phyloP scores from a whole-genome alignment of 805 yeast species.

The Saturnispora silvae region DNA sequence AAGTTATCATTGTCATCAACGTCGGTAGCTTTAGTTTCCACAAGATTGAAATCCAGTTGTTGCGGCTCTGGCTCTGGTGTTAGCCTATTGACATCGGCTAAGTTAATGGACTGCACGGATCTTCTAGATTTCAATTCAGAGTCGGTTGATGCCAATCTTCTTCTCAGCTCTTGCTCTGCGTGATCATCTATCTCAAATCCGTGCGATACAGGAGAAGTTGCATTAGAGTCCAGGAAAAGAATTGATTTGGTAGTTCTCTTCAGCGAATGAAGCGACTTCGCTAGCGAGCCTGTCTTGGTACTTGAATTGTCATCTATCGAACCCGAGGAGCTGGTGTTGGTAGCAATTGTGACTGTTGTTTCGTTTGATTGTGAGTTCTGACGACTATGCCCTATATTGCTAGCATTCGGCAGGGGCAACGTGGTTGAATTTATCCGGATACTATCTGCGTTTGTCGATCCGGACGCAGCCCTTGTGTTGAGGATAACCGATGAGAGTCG shows the following conservation, averaged over 20 bases:
- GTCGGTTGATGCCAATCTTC: not conserved
- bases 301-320: slow-evolving; percentile 9
- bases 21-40: not conserved
- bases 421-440: no score
- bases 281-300: slow-evolving; percentile 6
- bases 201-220: slow-evolving; percentile 1
- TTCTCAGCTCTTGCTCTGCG: not conserved
- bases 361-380: not conserved
- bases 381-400: not conserved
- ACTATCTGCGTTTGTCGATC: no score
- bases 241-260: slow-evolving; percentile 12
- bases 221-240: slow-evolving; percentile 10
- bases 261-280: slow-evolving; percentile 9
- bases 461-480: not conserved
- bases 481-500: slow-evolving; percentile 3
- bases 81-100: not conserved
- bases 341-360: not conserved
- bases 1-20: no score
- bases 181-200: not conserved
- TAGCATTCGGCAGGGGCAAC: no score
- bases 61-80: not conserved
- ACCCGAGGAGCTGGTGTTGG: slow-evolving; percentile 9
- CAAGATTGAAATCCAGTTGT: not conserved
- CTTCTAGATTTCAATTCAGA: not conserved
- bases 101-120: not conserved